A percentile compares a stretch with the other conserved stretches of the same genome.
These are phyloP conservation scores for Eimeria tenella DNA, from an alignment of 169 alveolate species.

Conservation along the genomic window DNA sequence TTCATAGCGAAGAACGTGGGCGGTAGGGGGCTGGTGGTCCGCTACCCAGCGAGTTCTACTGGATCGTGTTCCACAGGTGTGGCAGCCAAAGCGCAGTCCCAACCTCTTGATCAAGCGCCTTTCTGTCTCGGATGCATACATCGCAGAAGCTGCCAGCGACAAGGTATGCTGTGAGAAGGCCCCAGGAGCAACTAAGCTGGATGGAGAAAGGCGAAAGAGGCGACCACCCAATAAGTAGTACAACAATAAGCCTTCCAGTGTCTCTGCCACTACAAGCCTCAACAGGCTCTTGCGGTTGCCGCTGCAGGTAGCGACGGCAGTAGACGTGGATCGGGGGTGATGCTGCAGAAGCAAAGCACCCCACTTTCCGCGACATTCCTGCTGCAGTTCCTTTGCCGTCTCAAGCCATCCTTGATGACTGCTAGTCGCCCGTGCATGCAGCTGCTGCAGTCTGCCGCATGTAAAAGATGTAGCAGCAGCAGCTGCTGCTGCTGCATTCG, in stretches of 20 bases:
- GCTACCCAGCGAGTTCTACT: conserved; percentile 83
- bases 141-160: background rate
- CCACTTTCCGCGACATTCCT: conserved; percentile 53
- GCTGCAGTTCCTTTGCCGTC: conserved; percentile 43
- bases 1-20: conserved; percentile 79
- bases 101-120: conserved; percentile 73
- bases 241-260: background rate
- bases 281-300: conserved; percentile 29
- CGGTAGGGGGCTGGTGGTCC: conserved; percentile 89
- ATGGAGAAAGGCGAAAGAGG: conserved; percentile 46
- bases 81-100: conserved; percentile 86
- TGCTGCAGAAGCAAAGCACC: conserved; percentile 47
- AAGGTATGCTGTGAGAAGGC: background rate
- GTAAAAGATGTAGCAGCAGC: conserved; percentile 28
- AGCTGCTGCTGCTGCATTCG: conserved; percentile 47
- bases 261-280: background rate
- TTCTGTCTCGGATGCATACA: conserved; percentile 28
- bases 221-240: conserved; percentile 41
- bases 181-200: conserved; percentile 45
- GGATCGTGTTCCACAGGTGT: conserved; percentile 85
- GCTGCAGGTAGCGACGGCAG: conserved; percentile 52
- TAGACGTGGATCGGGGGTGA: conserved; percentile 44
- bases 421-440: background rate
- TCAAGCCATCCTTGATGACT: conserved; percentile 2
- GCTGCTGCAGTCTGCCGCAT: conserved; percentile 47